Conservation (phyloP, 2,329 filamentous ascomycete genomes). For the Alternaria sp. region DNA sequence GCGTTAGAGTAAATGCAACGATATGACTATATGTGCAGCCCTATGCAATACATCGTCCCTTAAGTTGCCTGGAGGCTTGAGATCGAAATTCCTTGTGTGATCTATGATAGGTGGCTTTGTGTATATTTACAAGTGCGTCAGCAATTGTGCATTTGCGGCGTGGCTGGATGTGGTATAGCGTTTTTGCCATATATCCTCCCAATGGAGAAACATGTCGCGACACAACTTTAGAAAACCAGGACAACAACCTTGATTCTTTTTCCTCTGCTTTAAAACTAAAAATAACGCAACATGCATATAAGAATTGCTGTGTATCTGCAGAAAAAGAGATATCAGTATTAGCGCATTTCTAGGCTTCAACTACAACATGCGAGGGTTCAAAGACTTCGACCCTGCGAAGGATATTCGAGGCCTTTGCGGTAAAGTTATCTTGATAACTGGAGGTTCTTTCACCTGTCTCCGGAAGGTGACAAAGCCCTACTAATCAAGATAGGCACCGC, state of each 20-base stretch:
- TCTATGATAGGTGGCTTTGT: neutral
- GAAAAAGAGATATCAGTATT: neutral
- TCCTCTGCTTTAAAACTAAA: neutral
- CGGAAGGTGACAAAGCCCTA: constrained; percentile 36
- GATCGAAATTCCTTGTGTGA: neutral
- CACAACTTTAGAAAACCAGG: neutral
- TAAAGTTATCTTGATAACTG: constrained; percentile 38
- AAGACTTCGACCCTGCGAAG: constrained; percentile 26
- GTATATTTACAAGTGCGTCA: neutral
- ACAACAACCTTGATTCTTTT: neutral
- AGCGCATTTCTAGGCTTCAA: neutral
- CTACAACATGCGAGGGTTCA: constrained; percentile 13
- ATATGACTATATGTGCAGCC: no score
- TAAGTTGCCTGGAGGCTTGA: no score
- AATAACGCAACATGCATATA: neutral
- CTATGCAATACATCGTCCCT: no score
- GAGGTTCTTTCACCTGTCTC: constrained; percentile 19
- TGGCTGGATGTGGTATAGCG: neutral
- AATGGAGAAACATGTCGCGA: neutral
- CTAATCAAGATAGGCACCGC: constrained; percentile 51
- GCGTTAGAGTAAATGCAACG: no score
- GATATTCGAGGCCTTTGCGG: constrained; percentile 33
- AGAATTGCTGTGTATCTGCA: neutral
- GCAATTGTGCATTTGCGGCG: neutral
- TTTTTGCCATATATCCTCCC: constrained; percentile 2